Base-by-base conservation (phyloP, 2,329 filamentous ascomycete species). In the Xylariaceae sp. region DNA sequence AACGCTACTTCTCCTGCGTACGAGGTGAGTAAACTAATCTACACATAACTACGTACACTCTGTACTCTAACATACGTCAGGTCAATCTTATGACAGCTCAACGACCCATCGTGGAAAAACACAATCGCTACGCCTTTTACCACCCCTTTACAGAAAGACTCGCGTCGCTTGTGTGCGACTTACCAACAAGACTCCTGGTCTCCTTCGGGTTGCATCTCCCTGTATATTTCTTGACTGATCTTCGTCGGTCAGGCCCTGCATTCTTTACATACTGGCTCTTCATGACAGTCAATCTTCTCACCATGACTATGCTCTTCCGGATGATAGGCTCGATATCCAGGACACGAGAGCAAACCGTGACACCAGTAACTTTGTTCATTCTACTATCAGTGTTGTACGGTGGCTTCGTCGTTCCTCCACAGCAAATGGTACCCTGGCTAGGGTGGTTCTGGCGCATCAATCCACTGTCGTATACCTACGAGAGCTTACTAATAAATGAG, bases 91-190 rank as follows among this genome's bases (percentile, higher is more conserved):
- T 95, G 4, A 95, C 91, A 62, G 79, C 85, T 2, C 88, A 95
- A 74, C 83, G 89, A 22, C 85, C 87, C 2, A 95, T 95, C 53
- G 87, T 95, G 41, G 89, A 95, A 61, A 95, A 95, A 61, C 89
- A 95, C 54, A 68, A 76, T 43, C 80, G 84, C 41, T 95, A 94
- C 60, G 89, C 89, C 9, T 74, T 95, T 15, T 94, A 95, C 57
- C 89, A 94, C 56, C 88, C 90, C 0, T 89, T 84, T 11, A 83
- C 88, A 13, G 89, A 95, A 72, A 85, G 87, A 12, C 74, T 87
- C 42, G 82, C 86, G 0, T 91, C 86, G 2, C 91, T 94, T 81
- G 64, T 95, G 19, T 84, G 78, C 47, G 90, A 95, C 54, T 66
- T 94, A 64, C 89, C 89, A 0, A 86, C 86, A 64, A 94, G 91